Percentiles rank a stretch among this genome's conserved stretches.
Evolutionary conservation across 2,329 filamentous ascomycete species (phyloP).

Genomic region (Diaporthe eres): DNA sequence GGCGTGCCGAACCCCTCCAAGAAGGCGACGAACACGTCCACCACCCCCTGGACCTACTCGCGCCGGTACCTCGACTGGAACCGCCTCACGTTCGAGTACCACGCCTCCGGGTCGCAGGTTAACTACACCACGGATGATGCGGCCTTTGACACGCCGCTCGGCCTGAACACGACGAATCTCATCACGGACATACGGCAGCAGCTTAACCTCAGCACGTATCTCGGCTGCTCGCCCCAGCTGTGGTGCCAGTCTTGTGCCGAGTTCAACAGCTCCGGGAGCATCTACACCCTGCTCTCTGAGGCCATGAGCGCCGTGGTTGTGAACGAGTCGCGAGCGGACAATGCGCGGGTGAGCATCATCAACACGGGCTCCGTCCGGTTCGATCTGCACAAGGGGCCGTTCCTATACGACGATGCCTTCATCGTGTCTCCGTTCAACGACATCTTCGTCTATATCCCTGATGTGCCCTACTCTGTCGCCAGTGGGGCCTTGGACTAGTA

Average conservation of each 20-base stretch:
- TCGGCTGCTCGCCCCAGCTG: slow-evolving; percentile 72
- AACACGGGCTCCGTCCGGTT: slow-evolving; percentile 75
- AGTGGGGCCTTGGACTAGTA: slow-evolving; percentile 51
- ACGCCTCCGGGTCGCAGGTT: slow-evolving; percentile 59
- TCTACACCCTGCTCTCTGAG: slow-evolving; percentile 66
- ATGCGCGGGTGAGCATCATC: slow-evolving; percentile 68
- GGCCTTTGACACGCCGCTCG: slow-evolving; percentile 44
- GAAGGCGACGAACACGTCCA: slow-evolving; percentile 55
- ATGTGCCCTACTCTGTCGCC: slow-evolving; percentile 64
- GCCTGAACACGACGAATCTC: slow-evolving; percentile 42
- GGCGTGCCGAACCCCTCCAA: slow-evolving; percentile 57
- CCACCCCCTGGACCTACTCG: slow-evolving; percentile 61
- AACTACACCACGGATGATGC: slow-evolving; percentile 35
- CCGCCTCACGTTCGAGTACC: slow-evolving; percentile 74
- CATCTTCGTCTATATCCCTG: slow-evolving; percentile 65
- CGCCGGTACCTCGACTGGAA: slow-evolving; percentile 80
- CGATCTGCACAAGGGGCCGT: slow-evolving; percentile 73
- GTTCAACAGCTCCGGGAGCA: slow-evolving; percentile 65
- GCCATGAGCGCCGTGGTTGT: slow-evolving; percentile 67
- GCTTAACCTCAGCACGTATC: slow-evolving; percentile 64
- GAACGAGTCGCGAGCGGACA: slow-evolving; percentile 63
- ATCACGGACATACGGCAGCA: slow-evolving; percentile 61
- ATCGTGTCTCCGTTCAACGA: slow-evolving; percentile 70
- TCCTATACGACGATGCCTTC: slow-evolving; percentile 67
- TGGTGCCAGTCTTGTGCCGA: slow-evolving; percentile 72